Percentiles rank a stretch among this genome's conserved stretches.
Evolutionary conservation across 2,329 filamentous ascomycete species (phyloP).

Genomic region (Colletotrichum sp.): DNA sequence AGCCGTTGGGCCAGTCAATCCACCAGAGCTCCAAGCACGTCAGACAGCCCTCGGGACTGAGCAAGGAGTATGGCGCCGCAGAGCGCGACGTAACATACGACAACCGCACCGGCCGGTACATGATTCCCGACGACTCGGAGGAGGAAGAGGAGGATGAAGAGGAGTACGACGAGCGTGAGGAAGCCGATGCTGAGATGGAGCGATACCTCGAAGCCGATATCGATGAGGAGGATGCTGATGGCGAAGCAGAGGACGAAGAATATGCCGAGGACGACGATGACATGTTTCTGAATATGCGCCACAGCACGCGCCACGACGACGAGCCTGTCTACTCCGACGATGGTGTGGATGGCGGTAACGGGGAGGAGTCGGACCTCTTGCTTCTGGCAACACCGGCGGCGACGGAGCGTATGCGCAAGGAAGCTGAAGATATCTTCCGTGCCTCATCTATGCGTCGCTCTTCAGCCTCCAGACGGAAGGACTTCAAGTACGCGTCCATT

Average conservation of each 20-base stretch:
- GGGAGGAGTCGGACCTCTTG: constrained; percentile 55
- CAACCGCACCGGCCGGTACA: constrained; percentile 25
- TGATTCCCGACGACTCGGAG: constrained; percentile 33
- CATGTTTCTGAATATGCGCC: constrained; percentile 54
- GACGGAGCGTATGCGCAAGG: constrained; percentile 54
- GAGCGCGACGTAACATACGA: constrained; percentile 1
- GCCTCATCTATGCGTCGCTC: constrained; percentile 53
- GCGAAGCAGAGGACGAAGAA: constrained; percentile 42
- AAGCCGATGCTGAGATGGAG: constrained; percentile 38
- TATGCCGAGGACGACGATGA: constrained; percentile 48
- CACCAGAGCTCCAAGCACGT: constrained; percentile 33
- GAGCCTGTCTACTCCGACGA: constrained; percentile 22
- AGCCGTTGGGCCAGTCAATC: constrained; percentile 54
- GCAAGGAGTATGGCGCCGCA: constrained; percentile 41
- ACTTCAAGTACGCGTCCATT: constrained; percentile 71
- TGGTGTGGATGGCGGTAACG: constrained; percentile 24
- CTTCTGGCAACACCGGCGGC: constrained; percentile 61
- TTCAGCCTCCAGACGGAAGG: constrained; percentile 49
- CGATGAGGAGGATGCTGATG: constrained; percentile 34
- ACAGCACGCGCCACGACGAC: constrained; percentile 32
- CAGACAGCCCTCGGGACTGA: constrained; percentile 57
- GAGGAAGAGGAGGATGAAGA: constrained; percentile 30
- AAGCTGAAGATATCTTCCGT: constrained; percentile 62
- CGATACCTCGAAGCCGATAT: constrained; percentile 40
- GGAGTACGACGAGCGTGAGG: constrained; percentile 32